Conservation (phyloP, 805 yeast genomes). For the Kuraishia floccosa region DNA sequence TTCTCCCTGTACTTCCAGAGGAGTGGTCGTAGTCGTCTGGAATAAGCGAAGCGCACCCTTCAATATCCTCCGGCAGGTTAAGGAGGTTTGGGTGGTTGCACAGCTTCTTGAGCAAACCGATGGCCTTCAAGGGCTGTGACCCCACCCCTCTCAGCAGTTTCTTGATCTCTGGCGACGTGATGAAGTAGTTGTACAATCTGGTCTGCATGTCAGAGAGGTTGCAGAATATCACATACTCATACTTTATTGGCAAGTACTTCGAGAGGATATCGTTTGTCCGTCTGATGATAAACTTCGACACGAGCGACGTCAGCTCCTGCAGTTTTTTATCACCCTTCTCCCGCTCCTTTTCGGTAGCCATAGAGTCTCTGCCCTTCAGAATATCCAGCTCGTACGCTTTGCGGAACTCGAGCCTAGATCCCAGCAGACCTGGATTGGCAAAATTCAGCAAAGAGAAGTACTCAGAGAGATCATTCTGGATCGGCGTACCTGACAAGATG, state of each 20-base stretch:
- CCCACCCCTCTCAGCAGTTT: conserved; percentile 55
- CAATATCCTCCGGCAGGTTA: conserved; percentile 65
- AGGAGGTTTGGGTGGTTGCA: conserved; percentile 91
- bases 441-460: conserved; percentile 83
- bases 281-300: conserved; percentile 83
- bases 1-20: conserved; percentile 36
- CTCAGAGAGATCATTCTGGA: conserved; percentile 90
- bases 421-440: conserved; percentile 90
- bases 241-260: conserved; percentile 89
- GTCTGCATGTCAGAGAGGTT: conserved; percentile 71
- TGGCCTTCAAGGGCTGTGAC: conserved; percentile 82
- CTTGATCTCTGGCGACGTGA: conserved; percentile 69
- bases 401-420: conserved; percentile 74
- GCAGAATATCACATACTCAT: conserved; percentile 94
- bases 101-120: conserved; percentile 77
- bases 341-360: conserved; percentile 73
- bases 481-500: conserved; percentile 92
- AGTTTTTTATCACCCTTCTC: conserved; percentile 59
- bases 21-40: conserved; percentile 67
- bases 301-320: conserved; percentile 59
- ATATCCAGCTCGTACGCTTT: conserved; percentile 77
- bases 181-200: conserved; percentile 57
- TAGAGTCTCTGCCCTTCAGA: conserved; percentile 79
- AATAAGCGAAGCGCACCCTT: conserved; percentile 49
- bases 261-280: conserved; percentile 92